These are phyloP conservation scores for Heritiera fomes DNA, from an alignment of 345 rosid species.

Conservation along the genomic window DNA sequence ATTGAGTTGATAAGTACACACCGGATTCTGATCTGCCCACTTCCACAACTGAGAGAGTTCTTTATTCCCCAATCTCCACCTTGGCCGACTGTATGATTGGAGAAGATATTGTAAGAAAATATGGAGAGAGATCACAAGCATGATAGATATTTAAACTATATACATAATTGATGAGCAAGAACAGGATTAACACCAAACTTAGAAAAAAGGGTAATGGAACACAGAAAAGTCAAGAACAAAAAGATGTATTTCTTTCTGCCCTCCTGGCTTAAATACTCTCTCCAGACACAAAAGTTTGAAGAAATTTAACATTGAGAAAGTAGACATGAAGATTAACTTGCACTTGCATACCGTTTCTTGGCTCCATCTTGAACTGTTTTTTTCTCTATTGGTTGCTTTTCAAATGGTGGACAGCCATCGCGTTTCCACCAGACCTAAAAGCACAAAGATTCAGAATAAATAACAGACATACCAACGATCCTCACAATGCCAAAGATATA, in stretches of 20 bases:
- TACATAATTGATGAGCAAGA: background rate
- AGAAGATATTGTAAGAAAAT: constrained; percentile 19
- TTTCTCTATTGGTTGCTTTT: constrained; percentile 76
- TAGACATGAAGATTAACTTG: constrained; percentile 3
- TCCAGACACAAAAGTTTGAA: too few species aligned
- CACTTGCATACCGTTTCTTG: constrained; percentile 63
- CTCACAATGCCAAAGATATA: constrained; percentile 7
- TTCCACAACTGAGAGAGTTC: constrained; percentile 98
- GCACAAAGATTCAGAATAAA: constrained; percentile 23
- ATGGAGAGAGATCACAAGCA: background rate
- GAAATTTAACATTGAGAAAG: background rate
- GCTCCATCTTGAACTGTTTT: constrained; percentile 61
- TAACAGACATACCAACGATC: constrained; percentile 7
- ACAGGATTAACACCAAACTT: background rate
- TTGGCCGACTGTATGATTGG: constrained; percentile 60
- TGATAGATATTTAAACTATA: background rate
- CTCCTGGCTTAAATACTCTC: background rate
- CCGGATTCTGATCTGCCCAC: constrained; percentile 97
- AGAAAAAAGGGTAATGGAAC: background rate
- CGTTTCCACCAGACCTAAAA: constrained; percentile 98
- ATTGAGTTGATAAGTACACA: constrained; percentile 28
- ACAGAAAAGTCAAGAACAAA: background rate
- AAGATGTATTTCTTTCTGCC: background rate
- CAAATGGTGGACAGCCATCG: constrained; percentile 96
- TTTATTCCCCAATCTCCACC: constrained; percentile 94